Base-by-base conservation (phyloP, 2,329 filamentous ascomycete genomes). In the Botryotinia narcissicola region DNA sequence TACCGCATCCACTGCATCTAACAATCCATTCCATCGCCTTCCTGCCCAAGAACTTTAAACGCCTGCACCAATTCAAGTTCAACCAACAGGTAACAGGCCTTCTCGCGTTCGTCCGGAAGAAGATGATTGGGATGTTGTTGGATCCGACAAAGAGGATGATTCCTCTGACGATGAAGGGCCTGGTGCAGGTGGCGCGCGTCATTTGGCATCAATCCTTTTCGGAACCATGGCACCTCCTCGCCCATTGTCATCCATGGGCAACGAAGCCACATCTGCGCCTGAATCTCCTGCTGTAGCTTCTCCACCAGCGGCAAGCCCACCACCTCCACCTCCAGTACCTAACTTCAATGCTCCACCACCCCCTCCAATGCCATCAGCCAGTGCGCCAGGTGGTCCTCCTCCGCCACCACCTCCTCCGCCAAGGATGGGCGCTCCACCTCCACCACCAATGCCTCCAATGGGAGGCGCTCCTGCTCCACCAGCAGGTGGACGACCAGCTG, bases 171-270 rank as follows among this genome's bases (percentile, higher is more conserved):
- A 95, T 73, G 92, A 94, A 71, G 89, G 91, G 16, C 91, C 93
- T 29, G 92, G 92, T 69, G 93, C 93, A 72, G 91, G 92, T 74
- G 94, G 90, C 78, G 96, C 96, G 67, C 96, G 97, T 75, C 93
- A 97, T 78, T 89, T 99, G 54, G 96, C 96, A 25, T 97, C 93
- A 10, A 96, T 98, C 75, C 87, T 99, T 32, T 99, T 99, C 81
- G 95, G 96, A 74, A 97, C 95, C 70, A 98, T 99, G 95, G 95
- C 89, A 16, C 95, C 96, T 57, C 95, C 96, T 22, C 90, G 95
- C 70, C 95, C 95, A 44, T 84, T 98, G 62, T 97, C 93, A 32
- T 92, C 94, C 10, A 90, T 93, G 82, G 94, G 93, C 72, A 90
- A 92, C 77, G 92, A 93, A 78, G 81, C 82, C 42, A 79, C 81